Conservation (phyloP, 2,329 filamentous ascomycete species). For the Cadophora sp. region DNA sequence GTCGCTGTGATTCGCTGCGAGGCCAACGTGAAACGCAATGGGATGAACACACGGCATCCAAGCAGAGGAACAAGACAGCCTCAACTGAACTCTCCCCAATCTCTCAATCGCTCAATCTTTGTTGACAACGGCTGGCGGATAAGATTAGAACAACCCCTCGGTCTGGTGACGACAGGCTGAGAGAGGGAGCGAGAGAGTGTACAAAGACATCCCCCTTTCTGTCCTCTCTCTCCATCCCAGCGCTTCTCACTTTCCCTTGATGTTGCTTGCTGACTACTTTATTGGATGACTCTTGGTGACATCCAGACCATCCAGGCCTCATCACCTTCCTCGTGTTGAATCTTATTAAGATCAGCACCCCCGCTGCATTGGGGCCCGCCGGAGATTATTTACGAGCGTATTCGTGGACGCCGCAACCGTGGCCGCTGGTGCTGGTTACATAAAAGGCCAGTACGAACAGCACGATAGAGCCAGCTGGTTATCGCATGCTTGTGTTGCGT, state of each 20-base stretch:
- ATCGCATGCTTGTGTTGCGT: neutral
- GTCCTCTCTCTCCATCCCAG: too few species aligned
- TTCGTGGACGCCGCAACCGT: constrained; percentile 17
- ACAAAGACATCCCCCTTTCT: too few species aligned
- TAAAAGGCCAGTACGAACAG: neutral
- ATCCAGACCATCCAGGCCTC: neutral
- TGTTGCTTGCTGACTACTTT: neutral
- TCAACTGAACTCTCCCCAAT: neutral
- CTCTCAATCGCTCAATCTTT: neutral
- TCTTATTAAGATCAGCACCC: constrained; percentile 19
- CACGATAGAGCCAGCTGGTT: neutral
- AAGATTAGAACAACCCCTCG: neutral
- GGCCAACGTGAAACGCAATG: constrained; percentile 24
- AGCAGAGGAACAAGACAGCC: neutral
- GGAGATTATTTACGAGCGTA: constrained; percentile 17
- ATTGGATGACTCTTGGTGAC: neutral
- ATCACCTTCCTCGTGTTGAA: constrained; percentile 12
- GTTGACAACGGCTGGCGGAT: constrained; percentile 6
- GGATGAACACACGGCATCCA: constrained; percentile 19
- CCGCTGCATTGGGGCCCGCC: neutral
- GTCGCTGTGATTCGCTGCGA: neutral
- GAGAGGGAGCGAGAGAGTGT: too few species aligned
- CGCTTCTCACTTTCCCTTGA: neutral
- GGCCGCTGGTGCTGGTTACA: neutral
- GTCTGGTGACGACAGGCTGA: neutral